Percentiles rank a stretch among this genome's conserved stretches.
Evolutionary conservation across 2,329 filamentous ascomycete genomes (phyloP).

Genomic region (Orbilia blumenaviensis): DNA sequence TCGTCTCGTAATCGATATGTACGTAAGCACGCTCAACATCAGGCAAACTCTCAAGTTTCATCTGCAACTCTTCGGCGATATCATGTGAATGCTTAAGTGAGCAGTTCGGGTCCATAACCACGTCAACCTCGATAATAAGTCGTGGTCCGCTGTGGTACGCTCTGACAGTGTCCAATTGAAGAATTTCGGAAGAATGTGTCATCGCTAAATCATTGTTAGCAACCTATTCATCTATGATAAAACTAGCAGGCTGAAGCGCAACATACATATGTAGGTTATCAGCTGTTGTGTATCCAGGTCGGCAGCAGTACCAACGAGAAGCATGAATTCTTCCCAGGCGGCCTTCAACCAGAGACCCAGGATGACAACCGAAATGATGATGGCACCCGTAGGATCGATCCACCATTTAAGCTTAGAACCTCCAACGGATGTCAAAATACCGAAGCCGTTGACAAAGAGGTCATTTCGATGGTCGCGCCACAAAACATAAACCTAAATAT

Average conservation of each 20-base stretch:
- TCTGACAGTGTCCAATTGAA: constrained; percentile 91
- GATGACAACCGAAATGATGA: constrained; percentile 81
- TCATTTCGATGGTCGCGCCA: constrained; percentile 82
- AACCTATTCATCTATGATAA: neutral
- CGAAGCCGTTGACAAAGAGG: constrained; percentile 93
- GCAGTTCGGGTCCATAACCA: constrained; percentile 84
- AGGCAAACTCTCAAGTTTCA: constrained; percentile 89
- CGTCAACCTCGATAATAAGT: constrained; percentile 92
- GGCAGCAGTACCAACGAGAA: constrained; percentile 88
- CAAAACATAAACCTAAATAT: constrained; percentile 55
- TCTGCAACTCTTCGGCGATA: constrained; percentile 90
- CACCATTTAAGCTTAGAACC: constrained; percentile 90
- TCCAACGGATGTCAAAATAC: constrained; percentile 88
- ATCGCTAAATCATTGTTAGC: constrained; percentile 65
- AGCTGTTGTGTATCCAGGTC: constrained; percentile 87
- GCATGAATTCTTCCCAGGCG: constrained; percentile 82
- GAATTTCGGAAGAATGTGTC: constrained; percentile 83
- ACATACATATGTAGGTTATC: constrained; percentile 86
- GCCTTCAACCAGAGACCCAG: constrained; percentile 82
- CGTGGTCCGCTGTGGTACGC: constrained; percentile 86
- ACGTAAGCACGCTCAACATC: constrained; percentile 94
- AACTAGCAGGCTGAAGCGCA: neutral
- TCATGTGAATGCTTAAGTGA: constrained; percentile 85
- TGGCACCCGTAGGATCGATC: constrained; percentile 92
- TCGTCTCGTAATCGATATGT: constrained; percentile 96